These are phyloP conservation scores for Didymellaceae sp. DNA, from an alignment of 2,329 filamentous ascomycete genomes.

Conservation along the genomic window DNA sequence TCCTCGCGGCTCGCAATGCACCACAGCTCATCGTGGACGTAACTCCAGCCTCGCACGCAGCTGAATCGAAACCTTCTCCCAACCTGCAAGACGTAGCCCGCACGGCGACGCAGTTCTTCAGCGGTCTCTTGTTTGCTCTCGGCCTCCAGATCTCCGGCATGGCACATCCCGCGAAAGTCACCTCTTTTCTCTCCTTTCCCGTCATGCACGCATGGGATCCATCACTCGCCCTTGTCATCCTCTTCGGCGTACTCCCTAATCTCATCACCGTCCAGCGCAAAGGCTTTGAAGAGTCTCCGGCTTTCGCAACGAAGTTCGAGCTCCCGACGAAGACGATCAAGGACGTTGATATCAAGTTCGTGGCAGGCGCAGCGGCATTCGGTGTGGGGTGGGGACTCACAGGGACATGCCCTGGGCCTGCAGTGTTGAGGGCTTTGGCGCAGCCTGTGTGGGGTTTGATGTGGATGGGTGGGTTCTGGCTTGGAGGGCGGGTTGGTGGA, in stretches of 20 bases:
- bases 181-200: slow-evolving; percentile 58
- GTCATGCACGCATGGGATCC: slow-evolving; percentile 56
- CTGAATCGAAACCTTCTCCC: background rate
- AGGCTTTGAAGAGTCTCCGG: slow-evolving; percentile 47
- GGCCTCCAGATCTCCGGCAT: slow-evolving; percentile 61
- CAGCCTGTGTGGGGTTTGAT: slow-evolving; percentile 57
- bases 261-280: slow-evolving; percentile 42
- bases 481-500: slow-evolving; percentile 39
- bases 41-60: slow-evolving; percentile 1
- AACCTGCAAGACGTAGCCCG: slow-evolving; percentile 31
- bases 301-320: slow-evolving; percentile 51
- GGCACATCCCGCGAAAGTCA: slow-evolving; percentile 58
- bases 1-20: slow-evolving; percentile 28
- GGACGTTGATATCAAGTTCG: slow-evolving; percentile 58
- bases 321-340: slow-evolving; percentile 54
- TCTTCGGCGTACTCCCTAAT: slow-evolving; percentile 59
- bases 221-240: slow-evolving; percentile 56
- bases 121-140: slow-evolving; percentile 59
- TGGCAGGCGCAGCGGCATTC: slow-evolving; percentile 56
- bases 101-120: slow-evolving; percentile 51
- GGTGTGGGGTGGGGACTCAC: slow-evolving; percentile 60
- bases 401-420: slow-evolving; percentile 61
- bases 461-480: slow-evolving; percentile 57
- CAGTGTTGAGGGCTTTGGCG: slow-evolving; percentile 53
- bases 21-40: slow-evolving; percentile 32